phyloP scores from a whole-genome alignment of 177 flowering plant species.

The Telopea speciosissima region DNA sequence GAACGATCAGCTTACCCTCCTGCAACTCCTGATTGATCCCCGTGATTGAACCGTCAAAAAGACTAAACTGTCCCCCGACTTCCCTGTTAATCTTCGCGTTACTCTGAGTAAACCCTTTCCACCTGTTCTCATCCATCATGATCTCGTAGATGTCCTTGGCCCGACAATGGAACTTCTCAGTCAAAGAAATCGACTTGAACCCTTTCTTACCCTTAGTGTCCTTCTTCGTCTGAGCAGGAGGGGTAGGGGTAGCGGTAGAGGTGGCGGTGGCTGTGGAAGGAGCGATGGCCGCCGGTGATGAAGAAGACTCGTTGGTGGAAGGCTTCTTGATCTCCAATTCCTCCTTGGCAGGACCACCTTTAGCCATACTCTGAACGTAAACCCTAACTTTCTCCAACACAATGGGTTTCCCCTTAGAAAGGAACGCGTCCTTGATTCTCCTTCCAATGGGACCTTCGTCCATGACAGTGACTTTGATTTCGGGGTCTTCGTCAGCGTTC shows the following conservation, averaged over 20 bases:
- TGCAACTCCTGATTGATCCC: conserved; percentile 79
- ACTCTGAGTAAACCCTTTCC: conserved; percentile 98
- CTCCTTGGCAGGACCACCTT: conserved; percentile 87
- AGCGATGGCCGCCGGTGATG: conserved; percentile 8
- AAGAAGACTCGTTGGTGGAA: conserved; percentile 21
- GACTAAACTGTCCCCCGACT: conserved; percentile 74
- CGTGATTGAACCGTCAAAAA: conserved; percentile 86
- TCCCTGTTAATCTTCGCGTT: conserved; percentile 91
- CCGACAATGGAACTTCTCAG: conserved; percentile 82
- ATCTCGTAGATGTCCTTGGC: conserved; percentile 83
- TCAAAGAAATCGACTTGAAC: conserved; percentile 71
- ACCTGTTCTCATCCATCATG: conserved; percentile 95
- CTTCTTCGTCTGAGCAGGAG: conserved; percentile 23
- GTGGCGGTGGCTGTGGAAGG: conserved; percentile 9
- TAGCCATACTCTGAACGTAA: conserved; percentile 75
- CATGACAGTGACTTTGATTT: conserved; percentile 49
- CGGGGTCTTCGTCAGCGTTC: conserved; percentile 96
- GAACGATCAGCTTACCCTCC: conserved; percentile 84
- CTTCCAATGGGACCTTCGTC: conserved; percentile 81
- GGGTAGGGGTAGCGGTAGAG: conserved; percentile 3
- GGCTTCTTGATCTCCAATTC: conserved; percentile 77
- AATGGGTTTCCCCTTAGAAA: conserved; percentile 57
- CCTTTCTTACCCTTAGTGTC: conserved; percentile 48
- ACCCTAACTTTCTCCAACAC: conserved; percentile 69
- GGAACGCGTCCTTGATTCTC: conserved; percentile 72